Base-by-base conservation (phyloP, 768 basidiomycete genomes). In the Collybia sordida region DNA sequence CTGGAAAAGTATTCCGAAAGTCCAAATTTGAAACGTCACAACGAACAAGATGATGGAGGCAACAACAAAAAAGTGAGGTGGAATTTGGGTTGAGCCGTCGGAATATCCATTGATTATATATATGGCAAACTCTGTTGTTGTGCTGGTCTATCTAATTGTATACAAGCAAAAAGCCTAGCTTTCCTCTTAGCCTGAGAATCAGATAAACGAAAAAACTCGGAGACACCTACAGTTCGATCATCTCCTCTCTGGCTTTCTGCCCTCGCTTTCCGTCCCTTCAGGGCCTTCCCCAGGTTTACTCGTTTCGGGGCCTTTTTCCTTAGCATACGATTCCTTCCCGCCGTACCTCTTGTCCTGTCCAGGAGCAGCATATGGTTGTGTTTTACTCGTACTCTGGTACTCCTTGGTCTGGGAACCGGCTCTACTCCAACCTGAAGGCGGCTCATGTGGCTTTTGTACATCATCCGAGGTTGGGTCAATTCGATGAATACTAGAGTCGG, bases 401-500 rank as follows among this genome's bases (percentile, higher is more conserved):
- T 69, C 71, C 11, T 70, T 72, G 25, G 71, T 70, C 48, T 65
- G 60, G 27, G 62, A 62, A 2, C 72, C 73, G 1, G 70, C 70
- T n/a, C 64, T 64, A 49, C 73, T 80, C 68, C 68, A 80, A 0
- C 75, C 74, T 3, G 78, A 72, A 6, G 78, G 75, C 2, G 75
- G 66, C 48, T 82, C 80, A 49, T 79, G 68, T 3, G 81, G 78
- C 28, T 72, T 72, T 58, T 80, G 72, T 0, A 69, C 74, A 2
- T 63, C 64, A 42, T 77, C 73, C 2, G 74, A 73, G 3, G 61
- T 53, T 1, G 74, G 62, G 45, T 81, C 79, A 25, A 82, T 71
- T n/a, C 71, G 64, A 62, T 78, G 73, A 44, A 77, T 64, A 4
- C 60, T 68, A n/a, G 69, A 50, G 42, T 75, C 70, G 1, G 61